phyloP scores from a whole-genome alignment of 495 filamentous ascomycete genomes.

The Neurospora sp. region DNA sequence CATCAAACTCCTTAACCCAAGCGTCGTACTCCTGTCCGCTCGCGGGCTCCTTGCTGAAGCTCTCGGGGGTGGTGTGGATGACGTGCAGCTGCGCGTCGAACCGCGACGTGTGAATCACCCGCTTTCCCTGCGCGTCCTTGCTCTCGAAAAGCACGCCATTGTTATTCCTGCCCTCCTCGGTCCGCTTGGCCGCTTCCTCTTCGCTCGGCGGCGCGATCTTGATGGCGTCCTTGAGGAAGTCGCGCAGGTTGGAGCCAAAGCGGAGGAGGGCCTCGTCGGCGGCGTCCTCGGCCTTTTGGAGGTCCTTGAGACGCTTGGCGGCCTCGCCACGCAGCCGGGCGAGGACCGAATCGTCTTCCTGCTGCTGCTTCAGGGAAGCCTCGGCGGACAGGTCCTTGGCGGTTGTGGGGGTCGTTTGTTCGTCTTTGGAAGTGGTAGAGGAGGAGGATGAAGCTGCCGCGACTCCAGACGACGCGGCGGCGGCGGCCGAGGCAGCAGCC shows the following conservation, averaged over 20 bases:
- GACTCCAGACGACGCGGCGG: conserved; percentile 1
- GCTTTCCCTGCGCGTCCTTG: conserved; percentile 78
- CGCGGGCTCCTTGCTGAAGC: conserved; percentile 70
- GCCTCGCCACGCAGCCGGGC: conserved; percentile 77
- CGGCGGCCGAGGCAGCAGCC: conserved; percentile 4
- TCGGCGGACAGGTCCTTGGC: conserved; percentile 33
- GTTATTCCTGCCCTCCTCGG: conserved; percentile 14
- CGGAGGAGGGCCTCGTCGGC: conserved; percentile 91
- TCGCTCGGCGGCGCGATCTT: conserved; percentile 61
- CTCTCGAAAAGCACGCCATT: conserved; percentile 72
- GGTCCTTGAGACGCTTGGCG: conserved; percentile 74
- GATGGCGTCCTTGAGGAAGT: conserved; percentile 87
- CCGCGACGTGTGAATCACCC: conserved; percentile 85
- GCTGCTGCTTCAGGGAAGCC: conserved; percentile 43
- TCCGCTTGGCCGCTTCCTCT: conserved; percentile 19
- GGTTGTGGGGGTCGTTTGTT: conserved; percentile 32
- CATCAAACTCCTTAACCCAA: conserved; percentile 69
- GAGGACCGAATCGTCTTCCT: conserved; percentile 67
- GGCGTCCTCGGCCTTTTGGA: conserved; percentile 92
- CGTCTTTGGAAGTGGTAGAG: conserved; percentile 1
- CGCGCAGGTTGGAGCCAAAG: conserved; percentile 83
- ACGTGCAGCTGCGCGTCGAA: conserved; percentile 95
- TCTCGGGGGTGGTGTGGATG: conserved; percentile 76
- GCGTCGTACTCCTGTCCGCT: conserved; percentile 59
- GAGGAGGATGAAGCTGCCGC: neutral